phyloP scores from a whole-genome alignment of 202 grass and related monocot species.

The Zizania palustris region DNA sequence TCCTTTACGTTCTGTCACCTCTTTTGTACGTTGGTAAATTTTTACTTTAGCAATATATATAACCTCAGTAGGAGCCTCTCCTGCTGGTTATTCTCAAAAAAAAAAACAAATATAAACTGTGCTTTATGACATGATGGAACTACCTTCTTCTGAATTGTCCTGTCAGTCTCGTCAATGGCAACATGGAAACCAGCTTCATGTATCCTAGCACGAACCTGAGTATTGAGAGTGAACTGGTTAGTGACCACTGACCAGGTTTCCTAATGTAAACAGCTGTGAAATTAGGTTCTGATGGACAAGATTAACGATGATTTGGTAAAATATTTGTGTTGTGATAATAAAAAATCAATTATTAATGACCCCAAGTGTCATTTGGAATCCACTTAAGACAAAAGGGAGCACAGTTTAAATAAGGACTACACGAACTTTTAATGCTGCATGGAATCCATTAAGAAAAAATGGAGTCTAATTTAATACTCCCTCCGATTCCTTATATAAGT shows the following conservation, averaged over 20 bases:
- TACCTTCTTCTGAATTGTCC: slow-evolving; percentile 99
- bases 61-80: too few relatives aligned
- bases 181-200: slow-evolving; percentile 79
- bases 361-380: slow-evolving; percentile 9
- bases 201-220: slow-evolving; percentile 76
- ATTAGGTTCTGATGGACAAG: slow-evolving; percentile 3
- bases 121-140: slow-evolving; percentile 2
- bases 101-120: background rate
- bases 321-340: background rate
- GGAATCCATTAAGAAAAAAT: background rate
- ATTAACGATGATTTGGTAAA: background rate
- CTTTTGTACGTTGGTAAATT: too few relatives aligned
- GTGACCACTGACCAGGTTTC: slow-evolving; percentile 28
- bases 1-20: too few relatives aligned
- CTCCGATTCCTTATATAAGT: too few relatives aligned
- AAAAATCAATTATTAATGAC: background rate
- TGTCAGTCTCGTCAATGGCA: slow-evolving; percentile 78
- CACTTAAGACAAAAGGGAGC: background rate
- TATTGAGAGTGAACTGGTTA: slow-evolving; percentile 16
- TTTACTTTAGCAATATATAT: too few relatives aligned
- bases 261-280: background rate
- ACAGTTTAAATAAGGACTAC: slow-evolving; percentile 3
- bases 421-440: background rate
- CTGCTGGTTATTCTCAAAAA: too few relatives aligned
- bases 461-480: background rate